phyloP scores from a whole-genome alignment of 768 basidiomycete species.

The Crassisporium funariophilum region DNA sequence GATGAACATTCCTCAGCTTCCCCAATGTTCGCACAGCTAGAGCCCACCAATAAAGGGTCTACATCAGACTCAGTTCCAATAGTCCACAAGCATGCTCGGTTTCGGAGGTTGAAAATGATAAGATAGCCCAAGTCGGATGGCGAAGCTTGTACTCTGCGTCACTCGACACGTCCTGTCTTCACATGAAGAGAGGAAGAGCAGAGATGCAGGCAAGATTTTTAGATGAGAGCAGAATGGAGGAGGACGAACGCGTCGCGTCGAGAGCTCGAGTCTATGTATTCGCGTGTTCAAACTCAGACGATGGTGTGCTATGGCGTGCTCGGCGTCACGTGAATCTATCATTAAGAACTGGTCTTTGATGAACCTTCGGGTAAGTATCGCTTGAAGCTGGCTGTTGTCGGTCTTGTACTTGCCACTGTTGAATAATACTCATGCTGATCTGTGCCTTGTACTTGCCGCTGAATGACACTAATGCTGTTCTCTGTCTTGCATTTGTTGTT shows the following conservation, averaged over 20 bases:
- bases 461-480: too few species aligned
- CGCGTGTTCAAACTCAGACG: constrained; percentile 41
- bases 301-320: constrained; percentile 47
- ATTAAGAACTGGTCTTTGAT: not conserved
- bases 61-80: not conserved
- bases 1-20: constrained; percentile 7
- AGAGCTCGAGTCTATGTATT: constrained; percentile 27
- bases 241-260: constrained; percentile 15
- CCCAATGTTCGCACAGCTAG: constrained; percentile 18
- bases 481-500: too few species aligned
- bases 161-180: too few species aligned
- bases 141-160: too few species aligned
- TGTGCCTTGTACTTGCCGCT: too few species aligned
- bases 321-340: constrained; percentile 7
- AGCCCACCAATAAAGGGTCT: constrained; percentile 10
- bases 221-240: constrained; percentile 8
- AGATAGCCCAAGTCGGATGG: constrained; percentile 5
- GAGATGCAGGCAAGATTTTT: constrained; percentile 5
- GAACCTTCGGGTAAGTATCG: too few species aligned
- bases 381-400: too few species aligned
- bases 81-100: constrained; percentile 16
- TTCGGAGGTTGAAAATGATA: constrained; percentile 29
- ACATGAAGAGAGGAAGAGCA: not conserved
- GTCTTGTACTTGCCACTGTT: too few species aligned
- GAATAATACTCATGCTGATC: too few species aligned